A percentile compares a stretch with the other conserved stretches of the same genome.
Evolutionary conservation across 768 basidiomycete species (phyloP).

Genomic region (Suillus hirtellus): DNA sequence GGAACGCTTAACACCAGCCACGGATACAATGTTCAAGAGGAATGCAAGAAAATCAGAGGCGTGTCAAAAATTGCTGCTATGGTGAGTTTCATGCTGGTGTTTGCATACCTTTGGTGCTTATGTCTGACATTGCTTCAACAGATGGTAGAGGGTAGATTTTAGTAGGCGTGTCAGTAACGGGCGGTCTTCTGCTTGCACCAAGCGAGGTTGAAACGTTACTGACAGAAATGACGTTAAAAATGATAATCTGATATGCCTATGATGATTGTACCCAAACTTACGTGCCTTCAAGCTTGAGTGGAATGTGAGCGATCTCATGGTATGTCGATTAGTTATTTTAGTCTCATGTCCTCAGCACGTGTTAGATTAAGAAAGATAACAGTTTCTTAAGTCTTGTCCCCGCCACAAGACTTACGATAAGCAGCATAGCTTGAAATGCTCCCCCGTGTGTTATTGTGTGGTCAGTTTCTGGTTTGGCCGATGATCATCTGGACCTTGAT

Average conservation of each 20-base stretch:
- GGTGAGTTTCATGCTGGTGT: conserved; percentile 27
- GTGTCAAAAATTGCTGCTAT: conserved; percentile 42
- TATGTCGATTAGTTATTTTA: neutral
- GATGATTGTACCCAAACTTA: neutral
- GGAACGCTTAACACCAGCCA: conserved; percentile 49
- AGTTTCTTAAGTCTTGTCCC: neutral
- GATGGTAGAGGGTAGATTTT: conserved; percentile 1
- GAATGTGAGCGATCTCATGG: conserved; percentile 25
- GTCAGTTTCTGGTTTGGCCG: conserved; percentile 13
- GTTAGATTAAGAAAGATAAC: neutral
- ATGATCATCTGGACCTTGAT: neutral
- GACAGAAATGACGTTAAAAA: neutral
- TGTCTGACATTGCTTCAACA: neutral
- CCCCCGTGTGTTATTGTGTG: conserved; percentile 25
- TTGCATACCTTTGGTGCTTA: neutral
- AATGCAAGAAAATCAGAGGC: conserved; percentile 66
- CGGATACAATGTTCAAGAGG: conserved; percentile 55
- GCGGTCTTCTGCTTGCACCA: neutral
- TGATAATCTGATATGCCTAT: neutral
- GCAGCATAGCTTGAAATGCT: neutral
- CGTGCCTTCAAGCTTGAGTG: neutral
- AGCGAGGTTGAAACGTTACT: too few relatives aligned
- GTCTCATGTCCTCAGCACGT: neutral
- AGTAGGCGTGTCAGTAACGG: neutral
- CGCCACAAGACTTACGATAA: neutral